Percentiles rank a stretch among this genome's conserved stretches.
Conservation (phyloP, 2,329 filamentous ascomycete species). For the Hypoxylon sp. region DNA sequence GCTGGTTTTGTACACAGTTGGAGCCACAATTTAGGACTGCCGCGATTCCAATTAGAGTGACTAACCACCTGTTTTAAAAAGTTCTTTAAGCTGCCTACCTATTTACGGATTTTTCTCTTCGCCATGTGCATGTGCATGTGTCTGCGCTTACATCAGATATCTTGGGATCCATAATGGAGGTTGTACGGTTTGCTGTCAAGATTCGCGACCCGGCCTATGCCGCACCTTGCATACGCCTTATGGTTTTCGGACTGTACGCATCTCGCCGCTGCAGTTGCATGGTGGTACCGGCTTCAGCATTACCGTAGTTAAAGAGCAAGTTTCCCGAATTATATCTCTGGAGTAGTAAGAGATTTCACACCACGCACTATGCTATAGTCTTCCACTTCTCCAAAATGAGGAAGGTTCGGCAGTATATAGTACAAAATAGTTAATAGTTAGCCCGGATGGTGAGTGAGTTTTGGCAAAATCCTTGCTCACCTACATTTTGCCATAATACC, state of each 20-base stretch:
- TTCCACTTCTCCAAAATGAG: conserved; percentile 21
- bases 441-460: conserved; percentile 26
- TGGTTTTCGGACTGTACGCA: neutral
- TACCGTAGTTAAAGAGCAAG: neutral
- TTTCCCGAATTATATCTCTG: neutral
- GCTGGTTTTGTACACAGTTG: conserved; percentile 23
- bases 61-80: conserved; percentile 8
- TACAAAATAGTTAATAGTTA: conserved; percentile 19
- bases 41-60: conserved; percentile 27
- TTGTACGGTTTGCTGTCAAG: neutral
- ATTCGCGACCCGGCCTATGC: neutral
- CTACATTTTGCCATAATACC: conserved; percentile 41
- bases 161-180: neutral
- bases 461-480: conserved; percentile 32
- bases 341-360: neutral
- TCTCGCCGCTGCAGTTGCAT: neutral
- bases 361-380: conserved; percentile 2
- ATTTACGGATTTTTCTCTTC: neutral
- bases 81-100: too few relatives aligned
- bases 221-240: neutral
- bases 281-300: conserved; percentile 1
- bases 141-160: neutral
- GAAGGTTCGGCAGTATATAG: conserved; percentile 17
- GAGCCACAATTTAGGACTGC: conserved; percentile 15
- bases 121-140: too few relatives aligned